These are phyloP conservation scores for Malassezia vespertilionis DNA, from an alignment of 1,284 basidiomycete species.

Conservation along the genomic window DNA sequence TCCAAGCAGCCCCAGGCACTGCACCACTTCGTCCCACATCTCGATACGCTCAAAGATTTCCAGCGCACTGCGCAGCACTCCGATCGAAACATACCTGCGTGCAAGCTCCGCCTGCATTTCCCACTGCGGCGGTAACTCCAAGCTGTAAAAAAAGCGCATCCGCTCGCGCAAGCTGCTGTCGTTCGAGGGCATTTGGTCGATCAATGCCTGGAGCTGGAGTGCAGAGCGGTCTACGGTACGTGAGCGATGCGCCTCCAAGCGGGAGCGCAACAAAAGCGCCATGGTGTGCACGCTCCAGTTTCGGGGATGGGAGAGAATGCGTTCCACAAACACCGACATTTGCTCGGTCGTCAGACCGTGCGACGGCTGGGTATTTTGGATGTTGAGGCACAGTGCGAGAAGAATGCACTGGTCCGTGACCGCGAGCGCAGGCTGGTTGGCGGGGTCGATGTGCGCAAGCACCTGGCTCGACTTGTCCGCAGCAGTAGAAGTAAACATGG, in stretches of 20 bases:
- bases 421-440: slow-evolving; percentile 58
- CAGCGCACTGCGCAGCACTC: slow-evolving; percentile 39
- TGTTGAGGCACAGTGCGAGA: slow-evolving; percentile 41
- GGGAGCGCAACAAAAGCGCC: slow-evolving; percentile 41
- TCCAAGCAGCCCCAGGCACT: slow-evolving; percentile 36
- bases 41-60: slow-evolving; percentile 43
- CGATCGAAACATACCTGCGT: slow-evolving; percentile 32
- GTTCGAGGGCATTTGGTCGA: slow-evolving; percentile 46
- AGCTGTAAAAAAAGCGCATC: slow-evolving; percentile 36
- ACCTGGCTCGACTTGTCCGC: slow-evolving; percentile 50
- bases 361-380: slow-evolving; percentile 39
- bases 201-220: slow-evolving; percentile 43
- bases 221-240: slow-evolving; percentile 42
- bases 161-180: slow-evolving; percentile 45
- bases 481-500: slow-evolving; percentile 63
- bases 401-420: slow-evolving; percentile 42
- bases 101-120: slow-evolving; percentile 46
- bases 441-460: slow-evolving; percentile 62
- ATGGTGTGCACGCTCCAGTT: slow-evolving; percentile 48
- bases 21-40: slow-evolving; percentile 45
- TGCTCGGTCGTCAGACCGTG: slow-evolving; percentile 46
- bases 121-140: slow-evolving; percentile 43
- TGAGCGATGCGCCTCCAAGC: slow-evolving; percentile 38
- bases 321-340: slow-evolving; percentile 40
- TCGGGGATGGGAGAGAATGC: slow-evolving; percentile 34